Conservation (phyloP, 176 grass and related monocot species). For the Aechmea fasciata region DNA sequence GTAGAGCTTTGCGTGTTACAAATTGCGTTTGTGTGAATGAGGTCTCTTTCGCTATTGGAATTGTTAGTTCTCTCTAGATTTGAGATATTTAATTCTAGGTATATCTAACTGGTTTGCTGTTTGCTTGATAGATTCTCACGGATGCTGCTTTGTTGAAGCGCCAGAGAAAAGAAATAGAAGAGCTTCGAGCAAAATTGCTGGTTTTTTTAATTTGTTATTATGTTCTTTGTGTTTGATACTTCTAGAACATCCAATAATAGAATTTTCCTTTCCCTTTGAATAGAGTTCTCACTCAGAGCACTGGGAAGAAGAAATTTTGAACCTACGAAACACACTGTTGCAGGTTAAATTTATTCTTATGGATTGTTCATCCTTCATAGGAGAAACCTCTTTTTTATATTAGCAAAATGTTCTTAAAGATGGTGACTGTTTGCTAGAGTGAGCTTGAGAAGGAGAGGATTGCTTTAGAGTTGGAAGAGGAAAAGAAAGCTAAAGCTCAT, state of each 20-base stretch:
- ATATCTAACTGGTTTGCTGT: neutral
- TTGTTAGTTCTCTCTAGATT: neutral
- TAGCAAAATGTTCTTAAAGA: neutral
- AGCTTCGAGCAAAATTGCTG: slow-evolving; percentile 68
- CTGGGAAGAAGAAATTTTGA: slow-evolving; percentile 86
- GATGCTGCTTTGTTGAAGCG: slow-evolving; percentile 92
- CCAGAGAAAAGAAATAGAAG: slow-evolving; percentile 90
- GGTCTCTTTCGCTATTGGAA: slow-evolving; percentile 24
- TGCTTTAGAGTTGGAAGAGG: slow-evolving; percentile 81
- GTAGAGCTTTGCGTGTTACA: slow-evolving; percentile 79
- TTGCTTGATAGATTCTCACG: slow-evolving; percentile 68
- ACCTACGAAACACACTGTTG: slow-evolving; percentile 74
- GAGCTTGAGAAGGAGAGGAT: slow-evolving; percentile 97
- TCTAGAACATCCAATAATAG: neutral
- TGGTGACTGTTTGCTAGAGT: slow-evolving; percentile 38
- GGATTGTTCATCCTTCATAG: neutral
- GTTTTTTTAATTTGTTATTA: slow-evolving; percentile 22
- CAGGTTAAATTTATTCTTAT: slow-evolving; percentile 46
- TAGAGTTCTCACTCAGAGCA: slow-evolving; percentile 90
- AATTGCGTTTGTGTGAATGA: slow-evolving; percentile 87
- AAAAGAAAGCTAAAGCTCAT: slow-evolving; percentile 86
- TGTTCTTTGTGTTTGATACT: neutral
- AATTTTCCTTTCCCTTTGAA: slow-evolving; percentile 19
- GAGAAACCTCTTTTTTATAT: neutral
- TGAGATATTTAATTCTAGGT: slow-evolving; percentile 2